A percentile compares a stretch with the other conserved stretches of the same genome.
Conservation (phyloP, 2,329 filamentous ascomycete species). For the Ophiostoma australiae region DNA sequence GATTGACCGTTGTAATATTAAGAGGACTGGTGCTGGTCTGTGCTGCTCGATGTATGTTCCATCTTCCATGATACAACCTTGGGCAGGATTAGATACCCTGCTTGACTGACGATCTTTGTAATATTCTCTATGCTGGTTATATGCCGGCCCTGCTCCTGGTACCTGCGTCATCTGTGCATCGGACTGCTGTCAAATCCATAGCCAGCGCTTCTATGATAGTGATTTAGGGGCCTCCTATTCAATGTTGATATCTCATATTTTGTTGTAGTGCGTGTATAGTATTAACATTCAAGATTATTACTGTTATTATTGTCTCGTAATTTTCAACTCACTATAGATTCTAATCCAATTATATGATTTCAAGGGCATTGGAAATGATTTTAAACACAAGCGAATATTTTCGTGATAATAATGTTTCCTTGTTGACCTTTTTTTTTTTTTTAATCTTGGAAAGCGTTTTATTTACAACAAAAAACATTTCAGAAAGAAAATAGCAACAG, state of each 20-base stretch:
- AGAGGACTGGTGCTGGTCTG: background rate
- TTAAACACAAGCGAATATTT: too few species aligned
- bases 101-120: background rate
- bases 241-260: background rate
- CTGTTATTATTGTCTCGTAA: too few species aligned
- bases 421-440: too few species aligned
- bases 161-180: background rate
- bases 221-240: background rate
- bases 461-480: background rate
- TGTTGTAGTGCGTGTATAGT: background rate
- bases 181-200: background rate
- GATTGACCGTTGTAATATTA: background rate
- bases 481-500: background rate
- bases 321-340: too few species aligned
- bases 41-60: background rate
- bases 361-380: too few species aligned
- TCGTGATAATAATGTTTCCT: too few species aligned
- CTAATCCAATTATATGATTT: too few species aligned
- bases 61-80: background rate
- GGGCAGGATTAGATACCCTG: background rate
- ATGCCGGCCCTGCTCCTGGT: background rate
- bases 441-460: too few species aligned
- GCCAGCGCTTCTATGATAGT: background rate
- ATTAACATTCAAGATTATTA: background rate
- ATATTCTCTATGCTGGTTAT: too few species aligned